Evolutionary conservation across 2,329 filamentous ascomycete species (phyloP), one percentile per base, ranked within the genome.

Genomic region (Penicillium fuscoglaucum): DNA sequence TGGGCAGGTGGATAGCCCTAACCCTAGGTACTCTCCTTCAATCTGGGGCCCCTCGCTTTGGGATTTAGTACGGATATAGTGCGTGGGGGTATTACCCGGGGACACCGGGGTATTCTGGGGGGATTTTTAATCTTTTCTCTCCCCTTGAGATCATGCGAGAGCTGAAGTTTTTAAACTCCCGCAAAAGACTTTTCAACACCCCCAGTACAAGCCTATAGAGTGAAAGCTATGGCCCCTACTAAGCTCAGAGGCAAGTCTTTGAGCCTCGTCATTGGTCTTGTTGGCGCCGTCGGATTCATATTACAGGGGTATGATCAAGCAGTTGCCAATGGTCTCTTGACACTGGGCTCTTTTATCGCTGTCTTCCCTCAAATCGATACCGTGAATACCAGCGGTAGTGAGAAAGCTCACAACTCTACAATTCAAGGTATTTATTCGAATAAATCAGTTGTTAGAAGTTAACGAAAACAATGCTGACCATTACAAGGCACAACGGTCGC

Each of bases 401-500:
- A 57, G 19, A 59, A 64, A 35, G 58, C 62, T 7, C 53, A 63
- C 31, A 63, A 65, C 17, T 63, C 61, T 24, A 65, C 52, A 3
- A 65, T 65, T 6, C 61, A 65, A 57, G 63, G 61, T 64, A 26
- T 13, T 35, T 56, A 10, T 19, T 43, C 5, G 0, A 17, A 33
- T 24, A 1, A 48, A 7, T 24, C 8, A 0, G 8, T 6, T 1
- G 2, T 9, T 17, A 35, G 12, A 31, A 7, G 12, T 17, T 7
- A 4, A n/a, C 2, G 5, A 31, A 13, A 33, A 4, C n/a, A 26
- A 46, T 44, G 28, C 29, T 63, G 12, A 57, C 19, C 6, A 4
- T 13, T 12, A 9, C 3, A 21, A 67, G 66, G 66, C 17, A 68
- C 66, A 29, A 62, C 59, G 33, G 64, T 67, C 45, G 66, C 66